Base-by-base conservation (phyloP, 305 asterid species). In the Rubia balearica region DNA sequence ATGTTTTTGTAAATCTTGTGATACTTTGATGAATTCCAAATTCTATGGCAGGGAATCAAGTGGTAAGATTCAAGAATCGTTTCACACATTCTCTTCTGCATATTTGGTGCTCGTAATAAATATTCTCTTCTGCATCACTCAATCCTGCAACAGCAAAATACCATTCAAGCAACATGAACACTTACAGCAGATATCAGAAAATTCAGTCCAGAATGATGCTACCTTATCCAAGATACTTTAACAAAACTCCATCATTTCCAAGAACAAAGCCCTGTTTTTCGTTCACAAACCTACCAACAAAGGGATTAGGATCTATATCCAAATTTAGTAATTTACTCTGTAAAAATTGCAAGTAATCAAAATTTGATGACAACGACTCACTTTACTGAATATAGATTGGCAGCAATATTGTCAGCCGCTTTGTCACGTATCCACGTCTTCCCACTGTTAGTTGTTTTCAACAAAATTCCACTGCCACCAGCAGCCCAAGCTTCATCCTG, bases 401-500 rank as follows among this genome's bases (percentile, higher is more conserved):
- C 96, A 71, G 96, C 96, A 79, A 90, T 90, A 77, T 85, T 84
- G 75, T 90, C 96, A 61, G 97, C 99, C 46, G 98, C 96, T 80
- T 83, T 94, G 85, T 94, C 98, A 40, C 97, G 93, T 40, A 53
- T 74, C 96, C 96, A 94, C 48, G 89, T 71, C 90, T 86, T 91
- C 61, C 99, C 96, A 14, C 96, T 90, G 76, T 94, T 89, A 0
- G 83, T 89, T 68, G 99, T 87, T 83, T 94, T 94, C 73, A 94
- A 77, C 79, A 91, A 83, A 79, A 94, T 71, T 46, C 98, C 99
- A 78, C 99, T 94, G 38, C 99, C 97, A 74, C 98, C 99, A 72
- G 98, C 97, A 68, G 98, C 99, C 97, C 99, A 89, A 61, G 98
- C 99, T 81, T 94, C 98, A 38, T 81, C 98, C 98, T 94, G 68